Conservation (phyloP, 192 early-diverging fungal genomes). For the Coemansia reversa region DNA sequence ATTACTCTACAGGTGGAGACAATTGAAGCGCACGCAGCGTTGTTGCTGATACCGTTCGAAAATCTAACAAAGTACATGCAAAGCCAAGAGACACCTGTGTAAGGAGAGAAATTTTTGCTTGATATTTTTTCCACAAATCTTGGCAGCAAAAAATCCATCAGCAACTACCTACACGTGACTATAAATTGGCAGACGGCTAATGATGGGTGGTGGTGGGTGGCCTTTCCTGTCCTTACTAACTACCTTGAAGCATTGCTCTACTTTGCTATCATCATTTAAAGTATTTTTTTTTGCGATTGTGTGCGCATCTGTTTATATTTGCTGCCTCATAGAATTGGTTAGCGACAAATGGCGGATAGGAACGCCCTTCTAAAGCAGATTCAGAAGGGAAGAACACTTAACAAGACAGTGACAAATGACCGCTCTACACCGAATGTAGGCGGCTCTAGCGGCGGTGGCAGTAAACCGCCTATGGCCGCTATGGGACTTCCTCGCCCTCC, state of each 20-base stretch:
- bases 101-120: no score
- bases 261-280: not conserved
- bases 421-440: constrained; percentile 59
- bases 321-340: not conserved
- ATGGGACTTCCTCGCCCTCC: constrained; percentile 38
- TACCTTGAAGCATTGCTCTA: not conserved
- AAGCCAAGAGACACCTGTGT: no score
- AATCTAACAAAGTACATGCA: no score
- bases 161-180: no score
- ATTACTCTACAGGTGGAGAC: no score
- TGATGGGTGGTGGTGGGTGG: no score
- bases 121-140: no score
- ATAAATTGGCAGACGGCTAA: no score
- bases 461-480: constrained; percentile 31
- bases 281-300: not conserved
- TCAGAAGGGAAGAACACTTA: constrained; percentile 66
- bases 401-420: constrained; percentile 72
- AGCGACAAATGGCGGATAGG: constrained; percentile 41
- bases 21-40: no score
- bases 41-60: no score
- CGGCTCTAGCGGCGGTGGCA: constrained; percentile 47
- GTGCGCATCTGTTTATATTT: not conserved
- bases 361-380: constrained; percentile 69
- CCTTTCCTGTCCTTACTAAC: no score
- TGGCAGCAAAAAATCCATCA: no score